These are phyloP conservation scores for Apiospora hydei DNA, from an alignment of 2,329 filamentous ascomycete genomes.

Conservation along the genomic window DNA sequence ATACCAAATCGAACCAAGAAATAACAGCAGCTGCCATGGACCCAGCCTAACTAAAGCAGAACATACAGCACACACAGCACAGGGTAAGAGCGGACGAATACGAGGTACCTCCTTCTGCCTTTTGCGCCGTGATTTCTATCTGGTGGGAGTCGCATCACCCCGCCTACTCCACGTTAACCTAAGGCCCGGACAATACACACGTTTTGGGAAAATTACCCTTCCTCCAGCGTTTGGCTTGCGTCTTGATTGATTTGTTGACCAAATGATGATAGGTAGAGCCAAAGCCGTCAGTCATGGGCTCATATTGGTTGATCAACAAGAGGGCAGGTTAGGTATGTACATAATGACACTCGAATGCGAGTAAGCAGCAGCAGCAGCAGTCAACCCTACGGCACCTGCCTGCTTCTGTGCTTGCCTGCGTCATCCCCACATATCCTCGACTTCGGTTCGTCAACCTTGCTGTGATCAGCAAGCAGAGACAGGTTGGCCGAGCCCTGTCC, in stretches of 20 bases:
- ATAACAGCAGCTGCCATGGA: background rate
- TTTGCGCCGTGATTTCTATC: background rate
- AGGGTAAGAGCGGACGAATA: background rate
- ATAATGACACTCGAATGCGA: background rate
- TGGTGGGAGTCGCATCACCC: background rate
- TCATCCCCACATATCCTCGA: background rate
- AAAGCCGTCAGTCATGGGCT: background rate
- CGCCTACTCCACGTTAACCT: background rate
- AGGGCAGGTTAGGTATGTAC: background rate
- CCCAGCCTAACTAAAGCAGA: background rate
- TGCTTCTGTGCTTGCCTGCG: conserved; percentile 6
- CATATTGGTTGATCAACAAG: background rate
- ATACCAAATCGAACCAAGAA: background rate
- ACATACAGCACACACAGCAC: background rate
- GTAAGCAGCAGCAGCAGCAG: background rate
- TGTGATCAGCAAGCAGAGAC: conserved; percentile 1
- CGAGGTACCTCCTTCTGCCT: background rate
- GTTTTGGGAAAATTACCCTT: conserved; percentile 1
- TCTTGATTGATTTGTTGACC: background rate
- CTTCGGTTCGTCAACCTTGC: conserved; percentile 17
- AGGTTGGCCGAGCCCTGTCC: conserved; percentile 3
- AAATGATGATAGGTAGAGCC: background rate
- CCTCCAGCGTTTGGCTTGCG: background rate
- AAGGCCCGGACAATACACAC: background rate
- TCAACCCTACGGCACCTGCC: conserved; percentile 4